Conservation (phyloP, 768 basidiomycete genomes). For the Suillus subalutaceus region DNA sequence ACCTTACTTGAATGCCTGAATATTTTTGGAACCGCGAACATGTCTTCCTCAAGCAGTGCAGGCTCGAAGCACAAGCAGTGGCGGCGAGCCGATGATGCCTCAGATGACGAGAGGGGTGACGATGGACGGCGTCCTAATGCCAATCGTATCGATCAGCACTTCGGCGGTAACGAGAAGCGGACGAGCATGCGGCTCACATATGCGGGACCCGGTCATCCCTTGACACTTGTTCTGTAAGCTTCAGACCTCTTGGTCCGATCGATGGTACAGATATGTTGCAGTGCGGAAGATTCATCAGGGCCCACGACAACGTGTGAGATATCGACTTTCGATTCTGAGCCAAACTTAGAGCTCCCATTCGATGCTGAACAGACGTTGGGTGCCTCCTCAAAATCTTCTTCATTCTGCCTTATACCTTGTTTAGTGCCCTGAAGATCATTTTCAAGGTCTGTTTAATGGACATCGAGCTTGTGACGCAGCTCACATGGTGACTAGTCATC, state of each 20-base stretch:
- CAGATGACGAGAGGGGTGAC: constrained; percentile 44
- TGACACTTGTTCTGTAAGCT: constrained; percentile 78
- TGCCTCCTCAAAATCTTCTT: constrained; percentile 4
- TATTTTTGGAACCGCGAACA: constrained; percentile 82
- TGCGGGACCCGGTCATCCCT: constrained; percentile 72
- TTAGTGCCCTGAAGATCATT: constrained; percentile 78
- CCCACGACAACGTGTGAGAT: constrained; percentile 90
- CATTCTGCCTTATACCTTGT: constrained; percentile 9
- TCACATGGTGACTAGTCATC: constrained; percentile 47
- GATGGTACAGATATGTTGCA: constrained; percentile 28
- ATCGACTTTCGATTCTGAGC: constrained; percentile 82
- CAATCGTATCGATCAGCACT: constrained; percentile 59
- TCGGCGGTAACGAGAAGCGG: constrained; percentile 58
- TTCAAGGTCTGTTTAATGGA: constrained; percentile 60
- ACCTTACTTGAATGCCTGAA: constrained; percentile 90
- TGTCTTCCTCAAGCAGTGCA: constrained; percentile 31
- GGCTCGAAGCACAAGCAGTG: constrained; percentile 49
- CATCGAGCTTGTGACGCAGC: not conserved
- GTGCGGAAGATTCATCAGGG: constrained; percentile 77
- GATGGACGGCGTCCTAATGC: constrained; percentile 18
- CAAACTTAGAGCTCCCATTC: constrained; percentile 78
- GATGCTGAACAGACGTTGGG: constrained; percentile 63
- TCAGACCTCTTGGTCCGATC: constrained; percentile 5
- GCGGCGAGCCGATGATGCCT: constrained; percentile 49
- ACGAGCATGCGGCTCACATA: constrained; percentile 90